phyloP scores from a whole-genome alignment of 768 basidiomycete genomes.

The Macrolepiota fuliginosa region DNA sequence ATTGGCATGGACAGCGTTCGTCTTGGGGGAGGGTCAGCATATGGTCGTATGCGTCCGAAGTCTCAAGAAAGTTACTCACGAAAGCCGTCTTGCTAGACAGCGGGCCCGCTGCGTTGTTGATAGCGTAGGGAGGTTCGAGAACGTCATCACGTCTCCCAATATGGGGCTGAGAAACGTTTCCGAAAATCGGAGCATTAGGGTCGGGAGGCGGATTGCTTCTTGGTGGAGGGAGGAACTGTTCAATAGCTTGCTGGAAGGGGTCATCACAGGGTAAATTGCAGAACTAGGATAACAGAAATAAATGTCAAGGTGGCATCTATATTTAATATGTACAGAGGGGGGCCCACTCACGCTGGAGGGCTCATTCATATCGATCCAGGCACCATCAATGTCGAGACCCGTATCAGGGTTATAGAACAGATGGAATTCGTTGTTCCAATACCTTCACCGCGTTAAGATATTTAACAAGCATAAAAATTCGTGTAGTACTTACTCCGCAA shows the following conservation, averaged over 20 bases:
- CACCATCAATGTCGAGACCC: slow-evolving; percentile 66
- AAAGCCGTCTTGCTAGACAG: slow-evolving; percentile 55
- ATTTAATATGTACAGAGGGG: too few species aligned
- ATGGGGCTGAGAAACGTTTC: slow-evolving; percentile 9
- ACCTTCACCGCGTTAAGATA: slow-evolving; percentile 30
- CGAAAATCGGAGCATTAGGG: slow-evolving; percentile 52
- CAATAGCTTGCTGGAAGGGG: slow-evolving; percentile 54
- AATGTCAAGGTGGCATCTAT: not conserved
- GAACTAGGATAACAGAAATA: slow-evolving; percentile 38
- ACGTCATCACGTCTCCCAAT: slow-evolving; percentile 31
- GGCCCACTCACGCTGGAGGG: slow-evolving; percentile 55
- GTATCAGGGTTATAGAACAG: slow-evolving; percentile 50
- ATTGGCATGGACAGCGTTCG: slow-evolving; percentile 50
- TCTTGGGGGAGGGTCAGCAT: slow-evolving; percentile 22
- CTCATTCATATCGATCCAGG: slow-evolving; percentile 80
- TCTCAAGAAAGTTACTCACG: slow-evolving; percentile 29
- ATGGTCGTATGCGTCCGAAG: not conserved
- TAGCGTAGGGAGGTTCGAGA: slow-evolving; percentile 54
- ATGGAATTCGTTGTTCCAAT: slow-evolving; percentile 62
- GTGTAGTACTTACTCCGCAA: slow-evolving; percentile 38
- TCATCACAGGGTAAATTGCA: slow-evolving; percentile 61
- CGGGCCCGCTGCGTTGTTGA: slow-evolving; percentile 53
- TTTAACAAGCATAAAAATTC: not conserved
- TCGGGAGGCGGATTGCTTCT: slow-evolving; percentile 48
- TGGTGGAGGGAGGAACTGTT: slow-evolving; percentile 52